Percentiles rank a stretch among this genome's conserved stretches.
phyloP scores from a whole-genome alignment of 2,329 filamentous ascomycete genomes.

The Penicillium sp. region DNA sequence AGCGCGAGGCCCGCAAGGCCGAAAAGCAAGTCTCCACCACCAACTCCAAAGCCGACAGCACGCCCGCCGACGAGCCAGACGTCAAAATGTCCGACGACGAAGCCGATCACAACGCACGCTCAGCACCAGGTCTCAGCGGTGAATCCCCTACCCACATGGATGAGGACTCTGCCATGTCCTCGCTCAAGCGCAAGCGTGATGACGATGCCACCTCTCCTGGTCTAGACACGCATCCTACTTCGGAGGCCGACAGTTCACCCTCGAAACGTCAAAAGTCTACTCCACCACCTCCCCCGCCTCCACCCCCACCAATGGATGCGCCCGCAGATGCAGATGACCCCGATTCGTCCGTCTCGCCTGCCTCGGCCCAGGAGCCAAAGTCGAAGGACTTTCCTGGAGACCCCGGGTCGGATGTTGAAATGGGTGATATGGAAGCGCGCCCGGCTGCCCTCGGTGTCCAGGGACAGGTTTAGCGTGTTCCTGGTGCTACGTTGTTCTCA shows the following conservation, averaged over 20 bases:
- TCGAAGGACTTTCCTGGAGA: constrained; percentile 14
- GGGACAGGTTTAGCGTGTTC: constrained; percentile 17
- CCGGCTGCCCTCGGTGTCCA: constrained; percentile 26
- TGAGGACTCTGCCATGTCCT: constrained; percentile 35
- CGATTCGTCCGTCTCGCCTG: neutral
- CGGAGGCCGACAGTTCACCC: constrained; percentile 43
- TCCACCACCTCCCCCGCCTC: constrained; percentile 39
- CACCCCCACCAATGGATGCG: constrained; percentile 31
- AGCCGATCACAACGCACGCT: constrained; percentile 14
- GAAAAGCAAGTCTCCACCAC: constrained; percentile 37
- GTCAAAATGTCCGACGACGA: constrained; percentile 48
- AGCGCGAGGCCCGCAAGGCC: constrained; percentile 66
- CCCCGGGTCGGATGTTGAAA: constrained; percentile 15
- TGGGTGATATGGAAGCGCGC: constrained; percentile 7
- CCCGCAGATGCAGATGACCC: constrained; percentile 17
- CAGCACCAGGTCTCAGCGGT: constrained; percentile 22
- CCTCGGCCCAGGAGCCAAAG: constrained; percentile 15
- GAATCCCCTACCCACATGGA: constrained; percentile 50
- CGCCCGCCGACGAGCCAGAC: constrained; percentile 26
- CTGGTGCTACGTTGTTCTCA: neutral
- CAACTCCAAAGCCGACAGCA: constrained; percentile 27
- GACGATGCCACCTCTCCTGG: constrained; percentile 7
- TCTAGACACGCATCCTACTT: constrained; percentile 8
- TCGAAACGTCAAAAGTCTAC: constrained; percentile 57
- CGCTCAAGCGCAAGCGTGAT: constrained; percentile 23